Percentiles rank a stretch among this genome's conserved stretches.
Evolutionary conservation across 2,329 filamentous ascomycete genomes (phyloP).

Genomic region (Aspergillus fructus): DNA sequence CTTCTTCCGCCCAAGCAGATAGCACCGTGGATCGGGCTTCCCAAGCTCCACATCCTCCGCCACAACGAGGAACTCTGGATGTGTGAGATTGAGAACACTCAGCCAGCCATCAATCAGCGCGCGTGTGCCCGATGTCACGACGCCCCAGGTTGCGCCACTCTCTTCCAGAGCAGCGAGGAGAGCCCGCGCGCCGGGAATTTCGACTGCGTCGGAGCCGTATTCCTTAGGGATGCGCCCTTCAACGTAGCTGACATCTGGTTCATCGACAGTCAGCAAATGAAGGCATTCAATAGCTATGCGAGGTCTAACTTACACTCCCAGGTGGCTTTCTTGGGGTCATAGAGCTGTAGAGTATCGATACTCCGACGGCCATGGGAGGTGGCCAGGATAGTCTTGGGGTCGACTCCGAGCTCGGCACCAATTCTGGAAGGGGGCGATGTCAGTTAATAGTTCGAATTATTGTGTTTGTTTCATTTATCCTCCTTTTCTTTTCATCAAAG

Average conservation of each 20-base stretch:
- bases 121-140: constrained; percentile 71
- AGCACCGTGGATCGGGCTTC: constrained; percentile 76
- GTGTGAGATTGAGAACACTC: constrained; percentile 62
- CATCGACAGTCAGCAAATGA: background rate
- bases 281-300: background rate
- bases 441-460: background rate
- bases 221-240: constrained; percentile 75
- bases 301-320: constrained; percentile 74
- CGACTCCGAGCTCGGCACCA: constrained; percentile 78
- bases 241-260: constrained; percentile 71
- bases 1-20: constrained; percentile 64
- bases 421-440: constrained; percentile 30
- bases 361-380: constrained; percentile 88
- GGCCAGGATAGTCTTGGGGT: constrained; percentile 79
- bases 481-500: background rate
- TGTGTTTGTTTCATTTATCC: background rate
- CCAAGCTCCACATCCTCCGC: constrained; percentile 74
- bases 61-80: constrained; percentile 66
- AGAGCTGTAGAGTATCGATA: constrained; percentile 78
- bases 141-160: constrained; percentile 72
- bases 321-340: constrained; percentile 81
- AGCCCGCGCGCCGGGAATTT: constrained; percentile 78
- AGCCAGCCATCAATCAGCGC: constrained; percentile 72
- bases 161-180: constrained; percentile 68
- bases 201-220: constrained; percentile 74